Evolutionary conservation across 495 filamentous ascomycete genomes (phyloP).

Genomic region (Bombardia bombarda): DNA sequence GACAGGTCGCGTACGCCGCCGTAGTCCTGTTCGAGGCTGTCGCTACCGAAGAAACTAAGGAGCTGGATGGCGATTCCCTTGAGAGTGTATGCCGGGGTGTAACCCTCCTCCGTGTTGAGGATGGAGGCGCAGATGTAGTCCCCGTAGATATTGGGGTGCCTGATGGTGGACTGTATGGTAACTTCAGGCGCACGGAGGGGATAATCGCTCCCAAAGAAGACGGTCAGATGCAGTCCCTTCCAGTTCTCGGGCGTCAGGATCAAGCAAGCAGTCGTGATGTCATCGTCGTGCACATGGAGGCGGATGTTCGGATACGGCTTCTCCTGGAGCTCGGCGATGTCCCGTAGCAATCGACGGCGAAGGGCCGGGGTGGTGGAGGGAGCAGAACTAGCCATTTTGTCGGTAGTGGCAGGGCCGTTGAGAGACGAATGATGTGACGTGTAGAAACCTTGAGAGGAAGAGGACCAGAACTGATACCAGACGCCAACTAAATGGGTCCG

Average conservation of each 20-base stretch:
- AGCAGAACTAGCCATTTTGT: too few species aligned
- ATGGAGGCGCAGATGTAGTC: slow-evolving; percentile 44
- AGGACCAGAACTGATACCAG: too few species aligned
- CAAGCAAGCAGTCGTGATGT: slow-evolving; percentile 32
- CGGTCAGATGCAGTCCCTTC: slow-evolving; percentile 26
- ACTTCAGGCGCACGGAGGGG: slow-evolving; percentile 35
- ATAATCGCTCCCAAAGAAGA: slow-evolving; percentile 25
- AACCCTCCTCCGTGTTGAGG: slow-evolving; percentile 30
- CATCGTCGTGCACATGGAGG: slow-evolving; percentile 24
- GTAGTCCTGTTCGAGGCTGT: slow-evolving; percentile 34
- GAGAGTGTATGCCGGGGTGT: slow-evolving; percentile 44
- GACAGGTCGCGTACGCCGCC: slow-evolving; percentile 1
- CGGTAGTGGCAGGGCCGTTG: too few species aligned
- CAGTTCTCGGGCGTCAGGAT: slow-evolving; percentile 29
- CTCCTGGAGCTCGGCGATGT: slow-evolving; percentile 38
- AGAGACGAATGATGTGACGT: too few species aligned
- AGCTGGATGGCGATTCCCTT: slow-evolving; percentile 44
- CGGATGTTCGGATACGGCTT: slow-evolving; percentile 40
- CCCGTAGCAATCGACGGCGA: slow-evolving; percentile 25
- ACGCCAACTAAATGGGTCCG: too few species aligned
- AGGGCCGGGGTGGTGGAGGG: not conserved
- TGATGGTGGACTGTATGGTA: slow-evolving; percentile 41
- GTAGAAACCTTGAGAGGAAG: too few species aligned
- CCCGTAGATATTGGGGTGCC: slow-evolving; percentile 46
- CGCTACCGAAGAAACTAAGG: slow-evolving; percentile 54